A percentile compares a stretch with the other conserved stretches of the same genome.
phyloP scores from a whole-genome alignment of 192 early-diverging fungal species.

The Coemansia sp. region DNA sequence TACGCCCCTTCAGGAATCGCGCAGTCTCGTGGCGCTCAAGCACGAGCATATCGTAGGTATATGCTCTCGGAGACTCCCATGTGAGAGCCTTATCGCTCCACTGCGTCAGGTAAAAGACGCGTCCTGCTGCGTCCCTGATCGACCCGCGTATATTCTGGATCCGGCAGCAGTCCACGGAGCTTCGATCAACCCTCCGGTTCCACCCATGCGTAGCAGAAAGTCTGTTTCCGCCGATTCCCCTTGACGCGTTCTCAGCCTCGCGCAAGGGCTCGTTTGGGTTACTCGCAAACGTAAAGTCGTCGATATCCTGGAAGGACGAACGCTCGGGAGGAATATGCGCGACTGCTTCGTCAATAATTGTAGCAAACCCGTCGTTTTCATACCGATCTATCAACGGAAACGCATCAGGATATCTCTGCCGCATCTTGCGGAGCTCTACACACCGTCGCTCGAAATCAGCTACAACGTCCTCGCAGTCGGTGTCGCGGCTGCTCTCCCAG shows the following conservation, averaged over 20 bases:
- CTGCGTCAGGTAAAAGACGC: slow-evolving; percentile 23
- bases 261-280: background rate
- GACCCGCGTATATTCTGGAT: slow-evolving; percentile 17
- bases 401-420: background rate
- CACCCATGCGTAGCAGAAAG: slow-evolving; percentile 31
- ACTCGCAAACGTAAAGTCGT: slow-evolving; percentile 30
- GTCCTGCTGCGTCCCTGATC: slow-evolving; percentile 14
- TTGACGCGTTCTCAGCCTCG: background rate
- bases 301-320: slow-evolving; percentile 18
- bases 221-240: background rate
- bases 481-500: slow-evolving; percentile 15
- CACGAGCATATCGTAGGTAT: background rate
- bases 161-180: background rate
- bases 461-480: slow-evolving; percentile 13
- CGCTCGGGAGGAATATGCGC: slow-evolving; percentile 3
- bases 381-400: slow-evolving; percentile 17
- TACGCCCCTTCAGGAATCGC: slow-evolving; percentile 12
- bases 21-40: slow-evolving; percentile 15
- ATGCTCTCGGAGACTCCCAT: slow-evolving; percentile 24
- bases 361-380: slow-evolving; percentile 35
- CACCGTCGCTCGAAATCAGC: slow-evolving; percentile 36
- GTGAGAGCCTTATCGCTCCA: slow-evolving; percentile 28
- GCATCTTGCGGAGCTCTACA: slow-evolving; percentile 14
- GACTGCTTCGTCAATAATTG: slow-evolving; percentile 30
- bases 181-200: background rate